Evolutionary conservation across 1,284 basidiomycete species (phyloP).

Genomic region (Mycosarcoma mackinlayi): DNA sequence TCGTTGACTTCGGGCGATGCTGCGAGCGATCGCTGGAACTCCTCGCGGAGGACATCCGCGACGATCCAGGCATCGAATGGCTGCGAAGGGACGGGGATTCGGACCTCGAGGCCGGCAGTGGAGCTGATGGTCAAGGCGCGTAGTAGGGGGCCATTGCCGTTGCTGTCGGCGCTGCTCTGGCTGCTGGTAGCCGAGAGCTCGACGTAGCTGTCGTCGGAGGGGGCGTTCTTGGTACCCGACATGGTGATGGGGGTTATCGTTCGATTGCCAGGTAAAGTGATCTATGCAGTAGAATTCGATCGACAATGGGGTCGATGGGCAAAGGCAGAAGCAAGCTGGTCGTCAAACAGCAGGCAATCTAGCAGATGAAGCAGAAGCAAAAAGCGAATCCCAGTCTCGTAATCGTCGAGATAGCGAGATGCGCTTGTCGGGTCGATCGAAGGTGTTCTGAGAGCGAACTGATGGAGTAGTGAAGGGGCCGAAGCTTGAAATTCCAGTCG

Average conservation of each 20-base stretch:
- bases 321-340: slow-evolving; percentile 28
- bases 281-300: too few species aligned
- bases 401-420: slow-evolving; percentile 2
- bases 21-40: slow-evolving; percentile 57
- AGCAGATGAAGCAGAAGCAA: slow-evolving; percentile 9
- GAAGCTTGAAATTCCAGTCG: slow-evolving; percentile 38
- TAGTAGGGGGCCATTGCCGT: slow-evolving; percentile 39
- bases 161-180: slow-evolving; percentile 48
- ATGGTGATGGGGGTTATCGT: too few species aligned
- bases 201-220: slow-evolving; percentile 52
- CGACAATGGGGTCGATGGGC: not conserved
- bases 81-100: slow-evolving; percentile 54
- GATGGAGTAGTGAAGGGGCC: slow-evolving; percentile 1
- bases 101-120: slow-evolving; percentile 42
- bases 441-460: not conserved
- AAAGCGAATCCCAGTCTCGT: slow-evolving; percentile 12
- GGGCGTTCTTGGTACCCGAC: slow-evolving; percentile 39
- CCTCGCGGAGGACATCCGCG: slow-evolving; percentile 59
- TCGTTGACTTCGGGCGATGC: slow-evolving; percentile 53
- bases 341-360: slow-evolving; percentile 45
- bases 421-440: not conserved
- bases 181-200: slow-evolving; percentile 43
- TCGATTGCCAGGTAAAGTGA: too few species aligned
- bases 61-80: slow-evolving; percentile 63
- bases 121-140: slow-evolving; percentile 44